Conservation (phyloP, 1,284 basidiomycete species). For the Cryptococcus deneoformans region DNA sequence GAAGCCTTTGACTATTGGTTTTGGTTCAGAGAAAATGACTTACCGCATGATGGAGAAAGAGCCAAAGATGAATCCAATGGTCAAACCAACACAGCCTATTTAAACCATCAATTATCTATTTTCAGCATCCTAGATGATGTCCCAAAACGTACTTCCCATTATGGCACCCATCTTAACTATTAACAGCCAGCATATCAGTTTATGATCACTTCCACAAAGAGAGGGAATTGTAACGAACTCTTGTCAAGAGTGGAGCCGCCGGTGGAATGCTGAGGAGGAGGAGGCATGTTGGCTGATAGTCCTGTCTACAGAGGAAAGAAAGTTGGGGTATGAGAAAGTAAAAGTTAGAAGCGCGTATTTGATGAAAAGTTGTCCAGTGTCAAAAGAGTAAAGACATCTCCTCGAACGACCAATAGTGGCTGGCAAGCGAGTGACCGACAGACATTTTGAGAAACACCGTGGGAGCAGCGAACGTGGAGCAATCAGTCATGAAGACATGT, state of each 20-base stretch:
- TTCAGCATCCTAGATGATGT: not conserved
- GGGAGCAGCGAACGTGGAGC: not conserved
- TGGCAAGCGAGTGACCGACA: too few relatives aligned
- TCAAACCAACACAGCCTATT: conserved; percentile 76
- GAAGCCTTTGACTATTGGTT: not conserved
- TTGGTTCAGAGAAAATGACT: conserved; percentile 25
- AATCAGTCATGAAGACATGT: not conserved
- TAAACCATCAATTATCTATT: not conserved
- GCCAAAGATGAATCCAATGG: conserved; percentile 95
- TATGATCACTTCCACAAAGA: not conserved
- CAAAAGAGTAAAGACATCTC: too few relatives aligned
- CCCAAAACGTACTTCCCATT: conserved; percentile 60
- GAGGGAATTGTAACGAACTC: conserved; percentile 28
- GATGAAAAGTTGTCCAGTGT: not conserved
- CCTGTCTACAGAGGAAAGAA: not conserved
- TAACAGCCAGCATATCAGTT: conserved; percentile 1
- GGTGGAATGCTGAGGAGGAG: conserved; percentile 40
- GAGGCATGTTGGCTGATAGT: conserved; percentile 35
- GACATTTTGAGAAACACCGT: too few relatives aligned
- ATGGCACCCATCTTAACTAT: conserved; percentile 80
- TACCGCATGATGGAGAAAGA: conserved; percentile 84
- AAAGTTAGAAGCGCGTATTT: too few relatives aligned
- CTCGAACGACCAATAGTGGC: too few relatives aligned
- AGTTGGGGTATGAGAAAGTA: not conserved
- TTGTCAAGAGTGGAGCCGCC: conserved; percentile 44